Percentiles rank a stretch among this genome's conserved stretches.
phyloP scores from a whole-genome alignment of 2,329 filamentous ascomycete genomes.

The Stemphylium lycopersici region DNA sequence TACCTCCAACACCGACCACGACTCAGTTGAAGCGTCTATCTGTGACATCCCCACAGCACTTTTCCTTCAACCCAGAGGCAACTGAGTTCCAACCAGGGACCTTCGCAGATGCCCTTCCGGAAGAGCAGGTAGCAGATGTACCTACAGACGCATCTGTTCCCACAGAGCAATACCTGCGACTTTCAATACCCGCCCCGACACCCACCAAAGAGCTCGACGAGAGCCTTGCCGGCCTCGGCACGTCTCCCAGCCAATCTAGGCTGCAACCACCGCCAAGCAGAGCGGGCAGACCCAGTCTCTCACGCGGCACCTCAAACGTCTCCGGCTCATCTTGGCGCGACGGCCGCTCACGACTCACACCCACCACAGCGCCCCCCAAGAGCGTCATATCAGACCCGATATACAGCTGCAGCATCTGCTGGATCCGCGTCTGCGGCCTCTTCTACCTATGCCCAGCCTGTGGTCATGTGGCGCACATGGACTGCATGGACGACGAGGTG shows the following conservation, averaged over 20 bases:
- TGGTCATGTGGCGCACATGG: slow-evolving; percentile 46
- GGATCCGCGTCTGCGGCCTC: slow-evolving; percentile 45
- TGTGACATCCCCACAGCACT: slow-evolving; percentile 33
- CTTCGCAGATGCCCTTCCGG: slow-evolving; percentile 17
- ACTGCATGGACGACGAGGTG: slow-evolving; percentile 40
- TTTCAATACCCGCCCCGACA: slow-evolving; percentile 36
- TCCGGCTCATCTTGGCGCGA: slow-evolving; percentile 30
- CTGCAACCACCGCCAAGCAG: slow-evolving; percentile 22
- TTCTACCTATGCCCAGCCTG: slow-evolving; percentile 46
- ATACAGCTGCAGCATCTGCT: slow-evolving; percentile 48
- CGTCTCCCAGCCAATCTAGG: slow-evolving; percentile 23
- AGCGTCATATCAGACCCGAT: slow-evolving; percentile 26
- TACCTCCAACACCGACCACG: slow-evolving; percentile 26
- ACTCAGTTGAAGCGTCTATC: slow-evolving; percentile 31
- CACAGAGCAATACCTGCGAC: slow-evolving; percentile 38
- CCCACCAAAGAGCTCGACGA: slow-evolving; percentile 28
- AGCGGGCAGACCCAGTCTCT: slow-evolving; percentile 30
- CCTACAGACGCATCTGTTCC: slow-evolving; percentile 24
- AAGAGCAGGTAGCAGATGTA: slow-evolving; percentile 20
- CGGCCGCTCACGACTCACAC: slow-evolving; percentile 13
- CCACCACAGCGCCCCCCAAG: slow-evolving; percentile 17
- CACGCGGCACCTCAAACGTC: slow-evolving; percentile 35
- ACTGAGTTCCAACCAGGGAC: slow-evolving; percentile 40
- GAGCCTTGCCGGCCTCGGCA: slow-evolving; percentile 21
- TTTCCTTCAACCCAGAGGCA: slow-evolving; percentile 47